These are phyloP conservation scores for Plasmodium cynomolgi DNA, from an alignment of 169 alveolate genomes.

Conservation along the genomic window DNA sequence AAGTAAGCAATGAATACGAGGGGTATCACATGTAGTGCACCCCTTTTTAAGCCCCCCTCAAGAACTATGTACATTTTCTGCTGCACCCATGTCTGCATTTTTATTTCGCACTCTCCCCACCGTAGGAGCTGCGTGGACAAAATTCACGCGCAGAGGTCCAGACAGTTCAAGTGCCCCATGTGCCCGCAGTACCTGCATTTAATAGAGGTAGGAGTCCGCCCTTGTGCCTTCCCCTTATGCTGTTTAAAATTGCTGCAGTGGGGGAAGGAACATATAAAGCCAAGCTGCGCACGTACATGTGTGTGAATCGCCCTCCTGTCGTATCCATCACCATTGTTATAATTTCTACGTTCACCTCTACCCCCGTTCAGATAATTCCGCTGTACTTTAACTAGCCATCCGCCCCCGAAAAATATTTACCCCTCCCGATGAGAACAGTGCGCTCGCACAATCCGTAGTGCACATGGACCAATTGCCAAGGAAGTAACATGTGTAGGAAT, in stretches of 20 bases:
- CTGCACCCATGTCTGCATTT: neutral
- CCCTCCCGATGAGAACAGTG: neutral
- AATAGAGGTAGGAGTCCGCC: slow-evolving; percentile 20
- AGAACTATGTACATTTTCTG: neutral
- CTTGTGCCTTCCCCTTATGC: neutral
- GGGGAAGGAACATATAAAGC: neutral
- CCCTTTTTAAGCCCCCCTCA: neutral
- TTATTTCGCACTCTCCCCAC: neutral
- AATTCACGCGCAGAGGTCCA: slow-evolving; percentile 72
- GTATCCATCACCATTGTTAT: neutral
- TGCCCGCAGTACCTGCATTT: slow-evolving; percentile 65
- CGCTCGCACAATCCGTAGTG: neutral
- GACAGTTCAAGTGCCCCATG: slow-evolving; percentile 73
- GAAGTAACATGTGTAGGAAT: neutral
- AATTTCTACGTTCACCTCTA: neutral
- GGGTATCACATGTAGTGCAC: neutral
- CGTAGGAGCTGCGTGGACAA: slow-evolving; percentile 67
- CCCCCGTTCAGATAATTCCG: slow-evolving; percentile 41
- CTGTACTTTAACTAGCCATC: slow-evolving; percentile 31
- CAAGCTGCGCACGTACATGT: neutral
- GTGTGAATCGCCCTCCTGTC: neutral
- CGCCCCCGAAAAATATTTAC: neutral
- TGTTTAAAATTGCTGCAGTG: neutral
- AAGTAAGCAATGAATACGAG: slow-evolving; percentile 35
- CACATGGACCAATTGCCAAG: neutral